Evolutionary conservation across 352 stramenopile species (phyloP).

Genomic region (Globisporangium splendens): DNA sequence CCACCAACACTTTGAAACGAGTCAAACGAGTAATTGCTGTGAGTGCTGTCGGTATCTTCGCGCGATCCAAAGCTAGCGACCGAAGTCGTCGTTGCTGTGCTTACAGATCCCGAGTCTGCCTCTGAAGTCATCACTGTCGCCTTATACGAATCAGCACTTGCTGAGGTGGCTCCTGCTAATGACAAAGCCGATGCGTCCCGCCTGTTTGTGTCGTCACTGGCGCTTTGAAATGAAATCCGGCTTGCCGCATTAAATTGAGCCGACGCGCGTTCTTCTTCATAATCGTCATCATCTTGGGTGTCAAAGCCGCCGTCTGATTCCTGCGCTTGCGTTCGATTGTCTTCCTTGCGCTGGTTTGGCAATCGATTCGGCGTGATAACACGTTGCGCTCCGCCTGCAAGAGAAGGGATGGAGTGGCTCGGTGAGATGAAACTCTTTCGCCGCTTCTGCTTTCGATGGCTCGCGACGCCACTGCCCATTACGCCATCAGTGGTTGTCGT

Average conservation of each 20-base stretch:
- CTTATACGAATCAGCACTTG: not conserved
- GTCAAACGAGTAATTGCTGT: slow-evolving; percentile 30
- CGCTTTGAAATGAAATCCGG: slow-evolving; percentile 6
- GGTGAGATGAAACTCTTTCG: slow-evolving; percentile 54
- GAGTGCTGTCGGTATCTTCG: slow-evolving; percentile 16
- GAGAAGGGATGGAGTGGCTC: slow-evolving; percentile 32
- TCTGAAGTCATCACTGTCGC: not conserved
- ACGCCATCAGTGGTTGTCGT: not conserved
- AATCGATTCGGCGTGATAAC: slow-evolving; percentile 46
- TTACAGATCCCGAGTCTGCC: no score
- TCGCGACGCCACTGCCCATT: slow-evolving; percentile 9
- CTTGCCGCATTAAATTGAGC: slow-evolving; percentile 12
- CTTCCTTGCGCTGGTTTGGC: not conserved
- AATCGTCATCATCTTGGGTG: not conserved
- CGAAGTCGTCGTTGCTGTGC: not conserved
- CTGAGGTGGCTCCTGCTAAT: not conserved
- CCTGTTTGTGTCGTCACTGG: slow-evolving; percentile 4
- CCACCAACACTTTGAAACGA: slow-evolving; percentile 12
- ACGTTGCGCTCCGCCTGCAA: slow-evolving; percentile 54
- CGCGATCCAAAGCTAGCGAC: slow-evolving; percentile 1
- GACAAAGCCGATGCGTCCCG: not conserved
- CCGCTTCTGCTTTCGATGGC: slow-evolving; percentile 31
- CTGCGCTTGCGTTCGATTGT: not conserved
- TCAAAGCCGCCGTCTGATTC: slow-evolving; percentile 17
- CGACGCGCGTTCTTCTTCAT: slow-evolving; percentile 6